phyloP scores from a whole-genome alignment of 1,139 yeast species.

The Pneumocystis wakefieldiae region DNA sequence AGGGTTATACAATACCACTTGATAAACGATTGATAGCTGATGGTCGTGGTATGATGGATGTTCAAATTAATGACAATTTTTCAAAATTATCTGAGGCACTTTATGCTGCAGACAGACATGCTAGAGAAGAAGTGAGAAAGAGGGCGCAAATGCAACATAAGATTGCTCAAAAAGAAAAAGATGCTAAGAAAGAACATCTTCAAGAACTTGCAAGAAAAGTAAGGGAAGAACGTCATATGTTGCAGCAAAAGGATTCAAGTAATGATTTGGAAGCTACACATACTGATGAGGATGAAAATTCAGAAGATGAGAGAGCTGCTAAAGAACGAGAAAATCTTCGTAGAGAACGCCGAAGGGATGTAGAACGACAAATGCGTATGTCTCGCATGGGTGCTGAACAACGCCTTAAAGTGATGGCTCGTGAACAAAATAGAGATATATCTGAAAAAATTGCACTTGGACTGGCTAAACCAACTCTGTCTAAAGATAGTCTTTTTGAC shows the following conservation, averaged over 20 bases:
- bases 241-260: slow-evolving; percentile 4
- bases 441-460: slow-evolving; percentile 43
- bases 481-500: slow-evolving; percentile 37
- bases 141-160: slow-evolving; percentile 45
- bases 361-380: slow-evolving; percentile 33
- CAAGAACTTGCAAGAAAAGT: slow-evolving; percentile 46
- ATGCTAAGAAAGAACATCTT: slow-evolving; percentile 45
- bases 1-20: slow-evolving; percentile 71
- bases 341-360: slow-evolving; percentile 32
- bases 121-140: slow-evolving; percentile 51
- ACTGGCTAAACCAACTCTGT: slow-evolving; percentile 29
- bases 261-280: not conserved
- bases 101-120: slow-evolving; percentile 56
- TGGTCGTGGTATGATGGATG: slow-evolving; percentile 29
- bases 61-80: slow-evolving; percentile 44
- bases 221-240: slow-evolving; percentile 25
- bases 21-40: slow-evolving; percentile 62
- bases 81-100: slow-evolving; percentile 55
- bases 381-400: slow-evolving; percentile 35
- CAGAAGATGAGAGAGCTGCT: slow-evolving; percentile 17
- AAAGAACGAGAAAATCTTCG: slow-evolving; percentile 30
- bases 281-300: slow-evolving; percentile 10
- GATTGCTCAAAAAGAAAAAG: slow-evolving; percentile 40
- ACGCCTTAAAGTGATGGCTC: slow-evolving; percentile 31
- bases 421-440: slow-evolving; percentile 36